These are phyloP conservation scores for Trichoderma afroharzianum DNA, from an alignment of 2,329 filamentous ascomycete genomes.

Conservation along the genomic window DNA sequence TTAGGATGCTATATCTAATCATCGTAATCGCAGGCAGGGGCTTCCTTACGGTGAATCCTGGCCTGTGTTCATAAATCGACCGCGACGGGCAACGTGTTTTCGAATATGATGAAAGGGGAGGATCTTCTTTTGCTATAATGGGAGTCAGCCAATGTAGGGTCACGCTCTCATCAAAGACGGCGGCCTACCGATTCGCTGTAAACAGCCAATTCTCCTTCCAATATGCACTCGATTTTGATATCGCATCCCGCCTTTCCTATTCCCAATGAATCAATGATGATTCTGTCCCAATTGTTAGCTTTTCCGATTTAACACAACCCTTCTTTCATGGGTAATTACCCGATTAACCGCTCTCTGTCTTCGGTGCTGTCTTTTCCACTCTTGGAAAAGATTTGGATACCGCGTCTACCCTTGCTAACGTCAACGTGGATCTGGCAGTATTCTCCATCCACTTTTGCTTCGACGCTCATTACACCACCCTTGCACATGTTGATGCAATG, in stretches of 20 bases:
- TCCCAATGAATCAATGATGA: conserved; percentile 61
- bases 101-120: conserved; percentile 78
- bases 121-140: conserved; percentile 52
- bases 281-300: conserved; percentile 32
- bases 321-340: conserved; percentile 32
- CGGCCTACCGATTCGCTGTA: conserved; percentile 59
- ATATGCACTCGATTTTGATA: conserved; percentile 64
- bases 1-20: neutral
- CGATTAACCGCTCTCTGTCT: conserved; percentile 61
- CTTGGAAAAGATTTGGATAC: conserved; percentile 84
- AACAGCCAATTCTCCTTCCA: conserved; percentile 80
- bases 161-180: too few relatives aligned
- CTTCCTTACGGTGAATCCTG: conserved; percentile 66
- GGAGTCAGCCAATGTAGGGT: neutral
- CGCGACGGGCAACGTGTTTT: conserved; percentile 73
- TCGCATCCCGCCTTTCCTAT: conserved; percentile 57
- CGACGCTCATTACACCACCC: conserved; percentile 63
- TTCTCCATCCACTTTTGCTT: conserved; percentile 83
- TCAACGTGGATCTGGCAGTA: conserved; percentile 88
- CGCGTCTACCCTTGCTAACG: conserved; percentile 48
- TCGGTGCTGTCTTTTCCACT: conserved; percentile 83
- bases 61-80: conserved; percentile 62
- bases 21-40: conserved; percentile 8
- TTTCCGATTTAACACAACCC: neutral
- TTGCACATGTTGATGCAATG: conserved; percentile 66